Conservation (phyloP, 805 yeast genomes). For the Saturnispora gosingensis region DNA sequence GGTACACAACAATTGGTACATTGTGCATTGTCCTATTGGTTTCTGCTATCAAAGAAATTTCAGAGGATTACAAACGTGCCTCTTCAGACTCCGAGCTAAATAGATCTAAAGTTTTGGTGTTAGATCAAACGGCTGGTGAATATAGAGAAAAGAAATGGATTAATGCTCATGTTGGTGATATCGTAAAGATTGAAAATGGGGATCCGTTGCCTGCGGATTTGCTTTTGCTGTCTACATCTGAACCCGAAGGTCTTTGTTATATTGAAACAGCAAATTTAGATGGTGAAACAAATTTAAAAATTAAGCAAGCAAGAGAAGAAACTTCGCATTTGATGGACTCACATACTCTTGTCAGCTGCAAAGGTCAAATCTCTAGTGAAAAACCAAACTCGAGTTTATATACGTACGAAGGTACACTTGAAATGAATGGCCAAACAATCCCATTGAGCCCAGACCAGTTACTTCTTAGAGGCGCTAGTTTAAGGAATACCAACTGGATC, state of each 20-base stretch:
- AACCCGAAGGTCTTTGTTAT: constrained; percentile 96
- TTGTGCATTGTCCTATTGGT: constrained; percentile 74
- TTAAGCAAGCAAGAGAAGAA: constrained; percentile 78
- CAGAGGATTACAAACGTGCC: constrained; percentile 85
- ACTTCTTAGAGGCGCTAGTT: constrained; percentile 88
- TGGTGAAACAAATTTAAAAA: constrained; percentile 95
- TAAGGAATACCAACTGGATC: constrained; percentile 92
- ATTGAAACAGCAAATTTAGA: constrained; percentile 96
- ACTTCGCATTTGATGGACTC: constrained; percentile 69
- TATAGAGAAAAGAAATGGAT: constrained; percentile 74
- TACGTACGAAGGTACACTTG: constrained; percentile 86
- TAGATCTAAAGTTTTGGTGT: constrained; percentile 55
- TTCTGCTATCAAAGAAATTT: constrained; percentile 83
- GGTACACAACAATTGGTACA: constrained; percentile 93
- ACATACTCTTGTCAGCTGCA: constrained; percentile 40
- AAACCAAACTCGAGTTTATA: constrained; percentile 90
- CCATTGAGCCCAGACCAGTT: constrained; percentile 87
- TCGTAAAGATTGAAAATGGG: constrained; percentile 74
- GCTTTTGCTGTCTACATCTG: constrained; percentile 78
- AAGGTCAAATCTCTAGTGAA: constrained; percentile 68
- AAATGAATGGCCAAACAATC: constrained; percentile 46
- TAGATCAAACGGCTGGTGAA: constrained; percentile 47
- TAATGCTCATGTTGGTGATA: constrained; percentile 83
- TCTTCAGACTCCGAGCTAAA: constrained; percentile 85
- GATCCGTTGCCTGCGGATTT: constrained; percentile 94